These are phyloP conservation scores for Thecaphora thlaspeos DNA, from an alignment of 1,284 basidiomycete species.

Conservation along the genomic window DNA sequence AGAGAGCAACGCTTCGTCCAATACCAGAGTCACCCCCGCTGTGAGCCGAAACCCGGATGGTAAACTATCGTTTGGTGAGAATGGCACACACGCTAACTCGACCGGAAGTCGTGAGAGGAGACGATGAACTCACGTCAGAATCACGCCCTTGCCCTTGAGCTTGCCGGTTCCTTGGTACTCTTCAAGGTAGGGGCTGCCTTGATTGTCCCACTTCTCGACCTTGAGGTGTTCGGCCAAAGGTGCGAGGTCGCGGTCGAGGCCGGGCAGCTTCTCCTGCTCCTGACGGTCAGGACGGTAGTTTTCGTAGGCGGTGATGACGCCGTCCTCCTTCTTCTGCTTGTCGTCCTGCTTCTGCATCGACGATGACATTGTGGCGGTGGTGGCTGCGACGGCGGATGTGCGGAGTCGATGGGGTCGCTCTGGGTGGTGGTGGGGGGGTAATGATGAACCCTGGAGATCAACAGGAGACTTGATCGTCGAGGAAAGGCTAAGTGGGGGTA, in stretches of 20 bases:
- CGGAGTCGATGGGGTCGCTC: too few relatives aligned
- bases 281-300: constrained; percentile 42
- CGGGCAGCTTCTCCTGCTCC: constrained; percentile 34
- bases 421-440: too few relatives aligned
- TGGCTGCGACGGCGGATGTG: background rate
- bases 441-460: too few relatives aligned
- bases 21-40: constrained; percentile 67
- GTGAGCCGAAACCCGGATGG: too few relatives aligned
- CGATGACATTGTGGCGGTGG: background rate
- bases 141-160: constrained; percentile 66
- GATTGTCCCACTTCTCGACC: constrained; percentile 65
- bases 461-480: too few relatives aligned
- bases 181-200: constrained; percentile 65
- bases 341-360: background rate
- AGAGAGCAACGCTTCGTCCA: constrained; percentile 65
- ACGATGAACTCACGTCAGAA: too few relatives aligned
- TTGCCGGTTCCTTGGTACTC: constrained; percentile 63
- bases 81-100: too few relatives aligned
- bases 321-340: constrained; percentile 14
- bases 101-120: too few relatives aligned
- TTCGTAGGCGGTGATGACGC: constrained; percentile 42
- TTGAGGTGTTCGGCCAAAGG: constrained; percentile 64
- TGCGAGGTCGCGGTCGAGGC: constrained; percentile 39
- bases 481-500: too few relatives aligned
- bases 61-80: too few relatives aligned